Base-by-base conservation (phyloP, 805 yeast genomes). In the Teunomyces lycoperdinae region DNA sequence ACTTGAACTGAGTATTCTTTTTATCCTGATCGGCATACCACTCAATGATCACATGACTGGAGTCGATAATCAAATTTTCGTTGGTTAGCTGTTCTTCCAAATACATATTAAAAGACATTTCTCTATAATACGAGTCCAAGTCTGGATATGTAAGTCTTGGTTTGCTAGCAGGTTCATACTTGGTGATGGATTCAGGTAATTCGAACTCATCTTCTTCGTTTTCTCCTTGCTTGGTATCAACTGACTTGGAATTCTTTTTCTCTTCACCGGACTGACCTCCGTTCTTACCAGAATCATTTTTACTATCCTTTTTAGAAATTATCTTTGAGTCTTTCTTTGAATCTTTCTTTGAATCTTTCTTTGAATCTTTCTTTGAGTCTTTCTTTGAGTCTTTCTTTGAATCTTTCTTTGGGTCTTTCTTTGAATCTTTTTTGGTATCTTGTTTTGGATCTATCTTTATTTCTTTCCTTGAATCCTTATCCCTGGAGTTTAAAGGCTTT, bases 21-120 rank as follows among this genome's bases (percentile, higher is more conserved):
- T 71, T 71, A 49, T 69, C 71, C 45, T 74, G 79, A 45, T 71
- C 77, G 14, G 62, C 67, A 50, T 57, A 71, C 84, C 85, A 83
- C 47, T 77, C 77, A 39, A 83, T 67, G 7, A 71, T 64, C 53
- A 81, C 74, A 45, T 79, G 77, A 0, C 74, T 67, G 0, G 65
- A 49, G 3, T 63, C 60, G 17, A 71, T 58, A 24, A 60, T 52
- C 33, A 75, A 63, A 43, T 79, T 74, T 7, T 73, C 71, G 34
- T 61, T 62, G 13, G 71, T 68, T 33, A 64, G 51, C 45, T 78
- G 74, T 55, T 85, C 87, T 58, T 85, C 91, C 36, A 83, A 67
- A 50, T 81, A 83, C 47, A 85, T 61, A 45, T 83, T 83, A 62
- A 77, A 78, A 46, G 85, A 76, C 70, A 83, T 78, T 52, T 81